phyloP scores from a whole-genome alignment of 2,329 filamentous ascomycete species.

The Botrytis fabae region DNA sequence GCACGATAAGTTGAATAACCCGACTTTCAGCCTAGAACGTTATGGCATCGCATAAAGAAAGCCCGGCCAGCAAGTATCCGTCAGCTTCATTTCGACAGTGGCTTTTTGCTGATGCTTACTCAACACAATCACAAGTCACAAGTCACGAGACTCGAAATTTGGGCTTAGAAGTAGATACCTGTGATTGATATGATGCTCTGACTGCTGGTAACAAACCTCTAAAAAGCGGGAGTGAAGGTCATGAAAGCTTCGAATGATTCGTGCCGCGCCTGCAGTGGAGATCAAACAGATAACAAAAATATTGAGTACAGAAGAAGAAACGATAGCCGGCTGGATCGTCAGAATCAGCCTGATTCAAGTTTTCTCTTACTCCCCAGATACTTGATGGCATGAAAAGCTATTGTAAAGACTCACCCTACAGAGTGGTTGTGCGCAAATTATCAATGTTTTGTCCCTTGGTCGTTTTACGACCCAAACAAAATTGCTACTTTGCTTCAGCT shows the following conservation, averaged over 20 bases:
- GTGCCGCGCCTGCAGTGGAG: background rate
- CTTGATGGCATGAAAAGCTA: background rate
- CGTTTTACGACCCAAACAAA: background rate
- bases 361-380: background rate
- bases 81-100: background rate
- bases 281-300: background rate
- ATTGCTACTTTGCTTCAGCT: background rate
- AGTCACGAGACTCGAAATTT: background rate
- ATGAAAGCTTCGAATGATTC: background rate
- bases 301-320: background rate
- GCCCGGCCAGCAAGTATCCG: background rate
- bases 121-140: background rate
- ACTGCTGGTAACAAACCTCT: background rate
- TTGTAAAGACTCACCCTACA: background rate
- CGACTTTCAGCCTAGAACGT: background rate
- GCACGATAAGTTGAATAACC: slow-evolving; percentile 3
- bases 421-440: background rate
- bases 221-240: background rate
- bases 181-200: background rate
- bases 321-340: background rate
- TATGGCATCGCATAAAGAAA: background rate
- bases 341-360: too few species aligned
- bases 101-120: slow-evolving; percentile 1
- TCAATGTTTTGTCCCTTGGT: background rate
- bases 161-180: background rate